phyloP scores from a whole-genome alignment of 2,329 filamentous ascomycete genomes.

The Aspergillus sp. region DNA sequence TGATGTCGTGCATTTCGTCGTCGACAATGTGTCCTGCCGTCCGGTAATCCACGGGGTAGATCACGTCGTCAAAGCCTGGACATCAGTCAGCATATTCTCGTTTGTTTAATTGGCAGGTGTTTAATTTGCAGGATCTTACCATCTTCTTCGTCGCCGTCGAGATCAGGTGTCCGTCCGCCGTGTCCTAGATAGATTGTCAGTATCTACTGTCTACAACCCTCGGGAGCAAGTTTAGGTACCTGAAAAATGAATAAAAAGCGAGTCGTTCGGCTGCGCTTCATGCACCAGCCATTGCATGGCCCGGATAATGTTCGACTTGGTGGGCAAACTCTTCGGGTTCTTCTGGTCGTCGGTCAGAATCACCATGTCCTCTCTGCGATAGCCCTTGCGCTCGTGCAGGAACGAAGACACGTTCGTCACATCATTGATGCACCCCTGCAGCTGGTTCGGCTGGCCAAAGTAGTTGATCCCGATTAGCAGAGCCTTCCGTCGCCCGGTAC shows the following conservation, averaged over 20 bases:
- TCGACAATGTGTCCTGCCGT: conserved; percentile 71
- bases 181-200: conserved; percentile 53
- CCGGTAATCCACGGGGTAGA: conserved; percentile 73
- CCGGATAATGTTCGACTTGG: conserved; percentile 88
- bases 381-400: conserved; percentile 79
- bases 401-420: conserved; percentile 95
- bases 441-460: conserved; percentile 83
- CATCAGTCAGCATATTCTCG: background rate
- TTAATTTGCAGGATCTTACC: conserved; percentile 30
- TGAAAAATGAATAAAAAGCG: conserved; percentile 95
- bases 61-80: conserved; percentile 69
- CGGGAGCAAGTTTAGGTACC: conserved; percentile 51
- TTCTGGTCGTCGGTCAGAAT: conserved; percentile 93
- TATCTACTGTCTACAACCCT: too few species aligned
- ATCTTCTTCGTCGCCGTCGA: conserved; percentile 75
- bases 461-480: conserved; percentile 95
- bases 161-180: conserved; percentile 71
- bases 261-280: conserved; percentile 87
- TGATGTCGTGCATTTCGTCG: conserved; percentile 73
- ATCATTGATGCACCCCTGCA: conserved; percentile 94
- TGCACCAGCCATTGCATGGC: conserved; percentile 99
- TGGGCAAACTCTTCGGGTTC: conserved; percentile 95
- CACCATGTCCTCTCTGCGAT: conserved; percentile 95
- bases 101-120: background rate
- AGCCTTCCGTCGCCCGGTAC: conserved; percentile 83